Base-by-base conservation (phyloP, 306 rosid genomes). In the Medicago arabica region DNA sequence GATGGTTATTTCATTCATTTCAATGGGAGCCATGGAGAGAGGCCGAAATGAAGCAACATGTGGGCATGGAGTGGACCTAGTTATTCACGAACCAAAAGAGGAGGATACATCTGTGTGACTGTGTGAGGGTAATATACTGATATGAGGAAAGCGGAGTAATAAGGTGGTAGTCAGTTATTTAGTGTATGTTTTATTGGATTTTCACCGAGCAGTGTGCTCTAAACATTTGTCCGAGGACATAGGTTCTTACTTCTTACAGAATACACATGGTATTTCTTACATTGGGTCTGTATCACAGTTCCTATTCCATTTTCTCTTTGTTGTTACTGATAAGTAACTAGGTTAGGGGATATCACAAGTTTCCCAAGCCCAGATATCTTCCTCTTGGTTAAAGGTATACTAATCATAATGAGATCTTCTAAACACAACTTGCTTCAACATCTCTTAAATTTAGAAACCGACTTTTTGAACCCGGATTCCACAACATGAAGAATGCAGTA, bases 361-460 rank as follows among this genome's bases (percentile, higher is more conserved):
- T 43, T 25, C 50, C 69, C 14, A 54, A 40, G 21, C 19, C 25
- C 19, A 25, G 14, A 31, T 65, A 65, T 39, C 64, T 69, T 59
- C 53, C 5, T 68, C 15, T 31, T 17, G 36, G 15, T 47, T 18
- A 31, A 67, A 68, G 40, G 72, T 68, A 23, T 68, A 21, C 14
- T 46, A 69, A 19, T 41, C 64, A 36, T 40, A 15, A 31, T 73
- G 41, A 59, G 54, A 38, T 12, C 10, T 28, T 69, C 25, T 46
- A 15, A 50, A 19, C 25, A 46, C 61, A 18, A 59, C 43, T 16
- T 34, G 47, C 43, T 59, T 69, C 15, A 36, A 69, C 18, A 36
- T 17, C 47, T 14, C 31, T 59, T 38, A 10, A 47, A 74, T 64
- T 19, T 51, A 65, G 31, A 75, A 65, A 66, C 17, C 67, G 53